Conservation (phyloP, 164 flowering plant genomes). For the Amborella trichopoda region DNA sequence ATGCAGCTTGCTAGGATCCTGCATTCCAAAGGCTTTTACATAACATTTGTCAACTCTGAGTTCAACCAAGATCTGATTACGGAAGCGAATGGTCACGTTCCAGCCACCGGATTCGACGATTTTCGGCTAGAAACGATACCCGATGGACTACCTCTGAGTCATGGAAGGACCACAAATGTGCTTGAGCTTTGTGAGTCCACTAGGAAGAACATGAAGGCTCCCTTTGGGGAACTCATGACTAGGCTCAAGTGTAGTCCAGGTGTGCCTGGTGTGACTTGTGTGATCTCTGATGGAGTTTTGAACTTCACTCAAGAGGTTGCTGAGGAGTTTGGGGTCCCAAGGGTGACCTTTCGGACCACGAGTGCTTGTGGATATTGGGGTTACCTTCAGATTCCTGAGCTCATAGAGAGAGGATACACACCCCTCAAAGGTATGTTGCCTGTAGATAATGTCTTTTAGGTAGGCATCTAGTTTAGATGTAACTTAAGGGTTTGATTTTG, state of each 20-base stretch:
- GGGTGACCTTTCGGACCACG: constrained; percentile 24
- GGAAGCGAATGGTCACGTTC: too few relatives aligned
- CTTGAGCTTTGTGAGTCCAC: constrained; percentile 6
- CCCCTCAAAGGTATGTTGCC: too few relatives aligned
- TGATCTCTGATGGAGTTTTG: constrained; percentile 29
- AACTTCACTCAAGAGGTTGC: constrained; percentile 25
- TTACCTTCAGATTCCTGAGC: too few relatives aligned
- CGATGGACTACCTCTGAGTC: constrained; percentile 7
- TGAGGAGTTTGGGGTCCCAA: constrained; percentile 15
- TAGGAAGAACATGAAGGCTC: constrained; percentile 14
- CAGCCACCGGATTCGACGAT: constrained; percentile 13
- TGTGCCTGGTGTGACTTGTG: constrained; percentile 17
- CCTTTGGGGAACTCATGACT: constrained; percentile 5
- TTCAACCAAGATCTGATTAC: too few relatives aligned
- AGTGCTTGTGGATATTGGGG: too few relatives aligned
- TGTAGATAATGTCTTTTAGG: too few relatives aligned
- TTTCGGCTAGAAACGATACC: constrained; percentile 16
- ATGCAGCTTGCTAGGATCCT: constrained; percentile 34
- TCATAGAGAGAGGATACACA: too few relatives aligned
- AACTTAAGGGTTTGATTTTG: too few relatives aligned
- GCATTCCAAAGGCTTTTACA: constrained; percentile 32
- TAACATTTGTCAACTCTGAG: constrained; percentile 29
- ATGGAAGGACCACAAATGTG: constrained; percentile 1
- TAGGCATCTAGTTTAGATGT: too few relatives aligned
- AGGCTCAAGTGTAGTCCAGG: too few relatives aligned